These are phyloP conservation scores for Phytopythium cucurbitacearum DNA, from an alignment of 352 stramenopile species.

Conservation along the genomic window DNA sequence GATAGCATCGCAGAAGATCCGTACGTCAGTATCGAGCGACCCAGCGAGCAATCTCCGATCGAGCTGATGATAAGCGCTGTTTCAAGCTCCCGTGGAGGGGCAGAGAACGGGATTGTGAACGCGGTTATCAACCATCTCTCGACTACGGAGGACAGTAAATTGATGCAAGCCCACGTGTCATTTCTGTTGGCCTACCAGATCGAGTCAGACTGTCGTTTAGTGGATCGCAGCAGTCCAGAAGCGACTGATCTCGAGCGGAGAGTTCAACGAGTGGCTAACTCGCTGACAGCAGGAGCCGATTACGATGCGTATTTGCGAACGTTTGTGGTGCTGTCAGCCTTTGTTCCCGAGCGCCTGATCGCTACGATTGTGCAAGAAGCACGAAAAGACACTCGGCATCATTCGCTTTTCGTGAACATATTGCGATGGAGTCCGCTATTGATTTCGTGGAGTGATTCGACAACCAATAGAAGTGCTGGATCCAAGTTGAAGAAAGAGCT, in stretches of 20 bases:
- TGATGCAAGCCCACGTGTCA: slow-evolving; percentile 21
- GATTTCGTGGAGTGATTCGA: slow-evolving; percentile 15
- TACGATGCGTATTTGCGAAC: slow-evolving; percentile 8
- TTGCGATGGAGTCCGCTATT: slow-evolving; percentile 25
- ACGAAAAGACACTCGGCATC: slow-evolving; percentile 12
- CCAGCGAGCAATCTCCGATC: too few species aligned
- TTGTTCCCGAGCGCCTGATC: slow-evolving; percentile 25
- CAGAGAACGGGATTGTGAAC: slow-evolving; percentile 4
- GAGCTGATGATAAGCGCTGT: too few species aligned
- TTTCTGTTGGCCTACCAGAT: slow-evolving; percentile 30
- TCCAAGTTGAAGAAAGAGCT: slow-evolving; percentile 20
- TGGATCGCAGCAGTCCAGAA: slow-evolving; percentile 3
- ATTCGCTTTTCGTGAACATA: slow-evolving; percentile 18
- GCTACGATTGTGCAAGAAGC: slow-evolving; percentile 16
- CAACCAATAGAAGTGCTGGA: background rate
- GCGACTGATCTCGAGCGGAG: slow-evolving; percentile 13
- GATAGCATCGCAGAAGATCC: too few species aligned
- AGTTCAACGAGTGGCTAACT: slow-evolving; percentile 25
- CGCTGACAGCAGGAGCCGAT: slow-evolving; percentile 15
- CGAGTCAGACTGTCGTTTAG: slow-evolving; percentile 6
- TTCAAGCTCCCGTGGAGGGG: too few species aligned
- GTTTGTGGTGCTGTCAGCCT: slow-evolving; percentile 19
- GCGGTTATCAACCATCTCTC: slow-evolving; percentile 19
- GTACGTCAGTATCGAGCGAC: too few species aligned
- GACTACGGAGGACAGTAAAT: slow-evolving; percentile 3